Percentiles rank a stretch among this genome's conserved stretches.
phyloP scores from a whole-genome alignment of 2,329 filamentous ascomycete genomes.

The Diaporthe ampelina region DNA sequence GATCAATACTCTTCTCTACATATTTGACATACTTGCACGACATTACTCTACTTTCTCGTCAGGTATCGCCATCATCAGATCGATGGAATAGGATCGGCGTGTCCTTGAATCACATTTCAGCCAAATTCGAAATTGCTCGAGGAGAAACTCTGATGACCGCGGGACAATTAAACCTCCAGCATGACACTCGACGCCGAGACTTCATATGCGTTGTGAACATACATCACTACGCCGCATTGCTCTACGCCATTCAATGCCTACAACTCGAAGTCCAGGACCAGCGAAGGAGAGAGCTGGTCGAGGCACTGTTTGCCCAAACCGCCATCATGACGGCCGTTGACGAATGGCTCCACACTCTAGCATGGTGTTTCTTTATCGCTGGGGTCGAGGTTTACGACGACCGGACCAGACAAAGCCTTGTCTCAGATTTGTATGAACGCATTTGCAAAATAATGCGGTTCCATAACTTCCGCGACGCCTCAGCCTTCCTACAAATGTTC shows the following conservation, averaged over 20 bases:
- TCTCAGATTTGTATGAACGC: not conserved
- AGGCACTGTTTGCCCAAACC: not conserved
- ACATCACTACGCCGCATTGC: not conserved
- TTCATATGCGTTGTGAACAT: slow-evolving; percentile 4
- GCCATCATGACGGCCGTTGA: slow-evolving; percentile 4
- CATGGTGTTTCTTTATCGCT: not conserved
- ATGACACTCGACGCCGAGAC: not conserved
- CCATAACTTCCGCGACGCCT: not conserved
- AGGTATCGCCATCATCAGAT: not conserved
- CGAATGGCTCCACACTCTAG: slow-evolving; percentile 1
- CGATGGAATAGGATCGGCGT: not conserved
- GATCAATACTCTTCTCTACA: not conserved
- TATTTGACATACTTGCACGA: slow-evolving; percentile 1
- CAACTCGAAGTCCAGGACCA: not conserved
- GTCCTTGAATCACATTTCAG: not conserved
- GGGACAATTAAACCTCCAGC: not conserved
- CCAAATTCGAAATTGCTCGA: not conserved
- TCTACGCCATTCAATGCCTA: not conserved
- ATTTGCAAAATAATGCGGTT: not conserved
- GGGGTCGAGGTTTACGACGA: slow-evolving; percentile 1
- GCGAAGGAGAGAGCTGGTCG: not conserved
- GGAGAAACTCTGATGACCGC: not conserved
- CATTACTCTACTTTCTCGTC: not conserved
- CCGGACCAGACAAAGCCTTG: not conserved
- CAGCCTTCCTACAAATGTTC: not conserved